Evolutionary conservation across 371 early-diverging fungal species (phyloP).

Genomic region (Mucor ambiguus): DNA sequence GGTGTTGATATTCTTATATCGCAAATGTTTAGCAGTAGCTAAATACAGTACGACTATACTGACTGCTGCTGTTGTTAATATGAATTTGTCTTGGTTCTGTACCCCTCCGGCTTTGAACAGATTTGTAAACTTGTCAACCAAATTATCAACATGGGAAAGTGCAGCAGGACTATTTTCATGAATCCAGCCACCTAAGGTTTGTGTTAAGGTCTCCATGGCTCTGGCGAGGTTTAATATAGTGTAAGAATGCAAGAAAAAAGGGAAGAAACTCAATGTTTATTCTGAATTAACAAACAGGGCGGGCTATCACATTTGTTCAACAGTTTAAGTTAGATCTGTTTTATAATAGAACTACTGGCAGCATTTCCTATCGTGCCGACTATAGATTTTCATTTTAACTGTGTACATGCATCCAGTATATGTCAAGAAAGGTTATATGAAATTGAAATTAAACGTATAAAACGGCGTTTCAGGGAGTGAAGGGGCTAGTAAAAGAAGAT

Average conservation of each 20-base stretch:
- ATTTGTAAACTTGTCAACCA: not conserved
- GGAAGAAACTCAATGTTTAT: not conserved
- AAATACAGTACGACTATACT: constrained; percentile 22
- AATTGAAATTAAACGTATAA: not conserved
- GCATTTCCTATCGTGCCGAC: not conserved
- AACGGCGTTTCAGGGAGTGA: not conserved
- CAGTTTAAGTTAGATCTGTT: not conserved
- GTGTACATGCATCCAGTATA: not conserved
- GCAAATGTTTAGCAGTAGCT: constrained; percentile 34
- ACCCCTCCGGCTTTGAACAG: not conserved
- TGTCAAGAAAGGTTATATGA: not conserved
- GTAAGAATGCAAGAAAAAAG: not conserved
- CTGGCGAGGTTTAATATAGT: not conserved
- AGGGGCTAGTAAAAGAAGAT: not conserved
- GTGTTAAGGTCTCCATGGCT: not conserved
- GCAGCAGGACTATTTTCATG: not conserved
- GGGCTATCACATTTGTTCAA: not conserved
- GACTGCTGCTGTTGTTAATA: not conserved
- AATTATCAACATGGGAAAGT: not conserved
- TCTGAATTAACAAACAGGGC: not conserved
- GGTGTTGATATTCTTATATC: constrained; percentile 34
- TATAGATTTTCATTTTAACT: not conserved
- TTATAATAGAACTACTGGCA: not conserved
- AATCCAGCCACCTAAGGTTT: not conserved
- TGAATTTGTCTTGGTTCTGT: not conserved